Base-by-base conservation (phyloP, 176 grass and related monocot genomes). In the Cenchrus purpureus region DNA sequence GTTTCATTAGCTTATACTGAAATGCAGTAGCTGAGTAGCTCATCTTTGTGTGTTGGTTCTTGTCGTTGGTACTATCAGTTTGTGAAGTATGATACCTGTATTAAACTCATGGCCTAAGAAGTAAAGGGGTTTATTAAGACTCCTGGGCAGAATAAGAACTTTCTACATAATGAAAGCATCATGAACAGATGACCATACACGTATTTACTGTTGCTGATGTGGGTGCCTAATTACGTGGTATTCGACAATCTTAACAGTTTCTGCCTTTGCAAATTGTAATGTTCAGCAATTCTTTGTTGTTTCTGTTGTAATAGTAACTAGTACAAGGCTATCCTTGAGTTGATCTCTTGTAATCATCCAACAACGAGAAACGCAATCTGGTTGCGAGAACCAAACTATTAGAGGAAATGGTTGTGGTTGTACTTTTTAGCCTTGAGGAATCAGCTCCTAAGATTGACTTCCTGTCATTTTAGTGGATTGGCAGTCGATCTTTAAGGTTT, bases 1-100 rank as follows among this genome's bases (percentile, higher is more conserved):
- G 49, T 50, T 72, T 72, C 45, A 72, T 51, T 72, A 72, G 70
- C 50, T 51, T 50, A 58, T 60, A 60, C 7, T 60, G 58, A 22
- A 60, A 60, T 10, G 46, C 22, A 4, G 7, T 31, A 31, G 48
- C 22, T 73, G 22, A 52, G 16, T 25, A 25, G 25, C 25, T 25
- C 25, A 52, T 53, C 12, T 5, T 5, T 10, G 46, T 73, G 7
- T 13, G 25, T 16, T 31, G 12, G 49, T 52, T 52, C 3, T 16
- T 73, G 52, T 73, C 46, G 2, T 52, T 63, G 22, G 22, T 29
- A 63, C 10, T 12, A 63, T 29, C 22, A 63, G 61, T 29, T 14
- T 25, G 12, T 28, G 22, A 72, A 71, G 45, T 28, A 50, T 12
- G 29, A 48, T 22, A 57, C 17, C 2, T 50, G 69, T 49, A 50